Conservation (phyloP, 768 basidiomycete genomes). For the Amyloporia xantha region DNA sequence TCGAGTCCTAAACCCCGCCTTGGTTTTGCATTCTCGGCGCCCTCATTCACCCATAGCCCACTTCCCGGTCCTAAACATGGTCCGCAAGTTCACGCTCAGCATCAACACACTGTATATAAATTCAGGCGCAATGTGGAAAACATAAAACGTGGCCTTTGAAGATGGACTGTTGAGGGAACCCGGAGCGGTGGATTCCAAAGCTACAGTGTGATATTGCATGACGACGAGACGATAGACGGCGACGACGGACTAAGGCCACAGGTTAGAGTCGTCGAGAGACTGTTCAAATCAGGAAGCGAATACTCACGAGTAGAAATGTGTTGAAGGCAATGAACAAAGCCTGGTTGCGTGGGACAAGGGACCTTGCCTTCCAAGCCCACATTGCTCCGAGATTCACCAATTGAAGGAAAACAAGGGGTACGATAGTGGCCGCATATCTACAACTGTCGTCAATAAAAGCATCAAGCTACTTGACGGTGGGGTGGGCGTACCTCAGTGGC, state of each 20-base stretch:
- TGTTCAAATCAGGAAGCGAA: background rate
- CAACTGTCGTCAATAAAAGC: background rate
- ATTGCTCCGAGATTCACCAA: background rate
- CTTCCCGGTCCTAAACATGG: background rate
- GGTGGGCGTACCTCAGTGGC: background rate
- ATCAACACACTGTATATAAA: background rate
- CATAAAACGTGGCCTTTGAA: background rate
- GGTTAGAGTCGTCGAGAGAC: too few relatives aligned
- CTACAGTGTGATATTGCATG: background rate
- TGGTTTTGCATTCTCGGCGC: too few relatives aligned
- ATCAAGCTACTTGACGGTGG: background rate
- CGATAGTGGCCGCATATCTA: background rate
- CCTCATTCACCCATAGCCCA: too few relatives aligned
- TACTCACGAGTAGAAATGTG: background rate
- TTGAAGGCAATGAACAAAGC: background rate
- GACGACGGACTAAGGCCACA: background rate
- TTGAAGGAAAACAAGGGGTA: background rate
- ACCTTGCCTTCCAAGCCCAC: background rate
- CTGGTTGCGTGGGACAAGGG: background rate
- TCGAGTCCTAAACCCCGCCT: too few relatives aligned
- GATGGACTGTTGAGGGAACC: background rate
- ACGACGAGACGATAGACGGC: background rate
- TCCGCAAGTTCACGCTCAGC: background rate
- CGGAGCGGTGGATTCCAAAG: background rate
- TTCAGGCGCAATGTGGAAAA: background rate